Evolutionary conservation across 176 grass and related monocot species (phyloP).

Genomic region (Carex kokanica): DNA sequence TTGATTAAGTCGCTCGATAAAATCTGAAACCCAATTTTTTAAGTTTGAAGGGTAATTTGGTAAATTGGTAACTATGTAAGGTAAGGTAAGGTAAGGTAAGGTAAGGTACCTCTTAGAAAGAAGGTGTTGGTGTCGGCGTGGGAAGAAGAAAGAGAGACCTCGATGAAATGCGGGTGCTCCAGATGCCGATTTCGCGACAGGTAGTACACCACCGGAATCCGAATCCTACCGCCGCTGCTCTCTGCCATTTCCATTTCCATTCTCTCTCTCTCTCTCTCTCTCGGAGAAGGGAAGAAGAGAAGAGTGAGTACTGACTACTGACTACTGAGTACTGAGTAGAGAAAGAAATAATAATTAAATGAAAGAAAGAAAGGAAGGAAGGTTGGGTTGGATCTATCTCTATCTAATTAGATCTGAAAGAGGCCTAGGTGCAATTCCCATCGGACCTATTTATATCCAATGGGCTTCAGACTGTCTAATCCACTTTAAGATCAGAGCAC

Average conservation of each 20-base stretch:
- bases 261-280: neutral
- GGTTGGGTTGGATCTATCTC: too few relatives aligned
- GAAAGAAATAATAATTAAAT: too few relatives aligned
- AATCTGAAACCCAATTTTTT: slow-evolving; percentile 40
- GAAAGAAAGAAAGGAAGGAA: too few relatives aligned
- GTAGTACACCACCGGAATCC: slow-evolving; percentile 91
- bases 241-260: slow-evolving; percentile 13
- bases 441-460: too few relatives aligned
- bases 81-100: too few relatives aligned
- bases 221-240: slow-evolving; percentile 35
- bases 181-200: slow-evolving; percentile 90
- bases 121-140: neutral
- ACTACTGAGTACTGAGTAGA: too few relatives aligned
- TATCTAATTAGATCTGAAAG: too few relatives aligned
- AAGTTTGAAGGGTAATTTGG: neutral
- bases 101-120: slow-evolving; percentile 59
- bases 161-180: slow-evolving; percentile 99
- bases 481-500: too few relatives aligned
- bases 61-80: neutral
- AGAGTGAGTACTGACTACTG: too few relatives aligned
- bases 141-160: slow-evolving; percentile 62
- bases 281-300: neutral
- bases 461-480: too few relatives aligned
- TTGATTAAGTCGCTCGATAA: slow-evolving; percentile 70
- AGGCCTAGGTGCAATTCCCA: too few relatives aligned